Percentiles rank a stretch among this genome's conserved stretches.
Conservation (phyloP, 345 rosid species). For the Pistacia atlantica region DNA sequence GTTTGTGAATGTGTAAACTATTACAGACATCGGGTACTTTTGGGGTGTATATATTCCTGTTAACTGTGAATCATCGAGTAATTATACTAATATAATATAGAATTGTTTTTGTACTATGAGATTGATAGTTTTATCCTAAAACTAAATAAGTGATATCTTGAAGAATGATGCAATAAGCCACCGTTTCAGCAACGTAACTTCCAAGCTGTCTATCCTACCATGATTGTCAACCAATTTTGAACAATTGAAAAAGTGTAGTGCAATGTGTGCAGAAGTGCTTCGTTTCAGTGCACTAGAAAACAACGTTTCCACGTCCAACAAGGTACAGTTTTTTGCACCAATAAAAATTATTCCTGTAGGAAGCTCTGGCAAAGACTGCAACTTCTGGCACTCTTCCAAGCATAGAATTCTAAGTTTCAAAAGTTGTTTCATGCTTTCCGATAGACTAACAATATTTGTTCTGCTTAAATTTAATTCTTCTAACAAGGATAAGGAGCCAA, state of each 20-base stretch:
- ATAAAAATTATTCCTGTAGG: conserved; percentile 8
- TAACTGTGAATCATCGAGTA: no score
- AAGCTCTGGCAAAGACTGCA: conserved; percentile 10
- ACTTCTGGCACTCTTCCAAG: conserved; percentile 8
- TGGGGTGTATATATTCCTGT: no score
- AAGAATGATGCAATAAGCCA: background rate
- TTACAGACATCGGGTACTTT: no score
- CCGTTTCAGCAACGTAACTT: background rate
- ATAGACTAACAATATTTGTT: background rate
- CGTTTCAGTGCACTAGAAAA: background rate
- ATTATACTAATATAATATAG: no score
- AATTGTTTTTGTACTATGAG: no score
- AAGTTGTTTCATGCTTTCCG: background rate
- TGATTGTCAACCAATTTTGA: background rate
- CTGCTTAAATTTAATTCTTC: background rate
- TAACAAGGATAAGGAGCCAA: background rate
- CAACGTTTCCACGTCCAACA: background rate
- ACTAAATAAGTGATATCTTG: background rate
- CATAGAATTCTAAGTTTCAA: conserved; percentile 8
- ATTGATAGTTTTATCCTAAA: no score
- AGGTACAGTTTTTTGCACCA: background rate
- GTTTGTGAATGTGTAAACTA: no score
- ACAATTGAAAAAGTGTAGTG: background rate
- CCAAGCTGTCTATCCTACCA: background rate
- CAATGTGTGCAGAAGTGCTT: background rate